Base-by-base conservation (phyloP, 192 early-diverging fungal species). In the Coemansia sp. region DNA sequence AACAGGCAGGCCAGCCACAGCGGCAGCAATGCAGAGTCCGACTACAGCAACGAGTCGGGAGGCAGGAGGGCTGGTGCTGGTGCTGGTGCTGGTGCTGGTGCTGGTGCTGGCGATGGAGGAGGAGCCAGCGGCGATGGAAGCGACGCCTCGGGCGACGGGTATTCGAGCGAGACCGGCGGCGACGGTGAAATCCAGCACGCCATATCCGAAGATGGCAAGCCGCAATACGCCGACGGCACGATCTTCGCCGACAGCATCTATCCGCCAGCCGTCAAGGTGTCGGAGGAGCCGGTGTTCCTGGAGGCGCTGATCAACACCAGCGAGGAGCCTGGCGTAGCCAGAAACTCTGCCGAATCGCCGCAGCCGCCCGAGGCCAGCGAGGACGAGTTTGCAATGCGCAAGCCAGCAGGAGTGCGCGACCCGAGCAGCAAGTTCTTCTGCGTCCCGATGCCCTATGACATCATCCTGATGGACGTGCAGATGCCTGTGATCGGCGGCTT, bases 401-500 rank as follows among this genome's bases (percentile, higher is more conserved):
- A 79, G 60, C 75, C 70, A 3, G 64, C 75, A 0, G 75, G 75
- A 19, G 64, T 61, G 67, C 84, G 62, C 78, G 79, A 65, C 85
- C 87, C 79, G 74, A 85, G 61, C 17, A 87, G 55, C 67, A 74
- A 74, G 61, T 82, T 36, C 30, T 64, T 64, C 31, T 67, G 66
- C 44, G 66, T 79, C 44, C 77, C 77, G 44, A 81, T 70, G 78
- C 78, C 78, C 10, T 84, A 72, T 64, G 78, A 83, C 40, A 69
- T 87, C 67, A 89, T 94, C 42, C 67, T 94, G 47, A 94, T 94
- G 92, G 92, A 94, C 62, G 88, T 92, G 20, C 90, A 91, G 79
- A 92, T 94, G 92, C 92, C 92, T 0, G 84, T 92, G 38, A 92
- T 94, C 90, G 91, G 89, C 44, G 92, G 92, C 25, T 92, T 92